Percentiles rank a stretch among this genome's conserved stretches.
These are phyloP conservation scores for Candida parachauliodes DNA, from an alignment of 805 yeast species.

Conservation along the genomic window DNA sequence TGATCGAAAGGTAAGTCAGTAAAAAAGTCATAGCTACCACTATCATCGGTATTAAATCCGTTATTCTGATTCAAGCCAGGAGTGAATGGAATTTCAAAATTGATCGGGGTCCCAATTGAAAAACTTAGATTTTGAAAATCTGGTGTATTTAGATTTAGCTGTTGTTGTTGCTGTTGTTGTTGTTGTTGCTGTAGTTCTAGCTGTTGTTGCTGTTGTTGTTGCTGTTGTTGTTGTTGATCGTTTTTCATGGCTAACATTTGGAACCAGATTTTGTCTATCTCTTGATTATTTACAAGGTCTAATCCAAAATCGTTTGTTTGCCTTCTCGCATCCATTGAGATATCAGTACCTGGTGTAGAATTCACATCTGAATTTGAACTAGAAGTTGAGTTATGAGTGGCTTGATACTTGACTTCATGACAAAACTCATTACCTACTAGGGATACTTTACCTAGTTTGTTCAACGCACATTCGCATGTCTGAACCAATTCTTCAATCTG, in stretches of 20 bases:
- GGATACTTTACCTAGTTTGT: constrained; percentile 18
- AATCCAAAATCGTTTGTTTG: constrained; percentile 11
- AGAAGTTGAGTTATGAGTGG: background rate
- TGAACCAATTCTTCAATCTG: constrained; percentile 25
- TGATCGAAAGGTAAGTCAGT: constrained; percentile 23
- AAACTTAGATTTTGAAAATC: background rate
- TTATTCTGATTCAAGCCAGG: background rate
- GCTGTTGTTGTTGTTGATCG: constrained; percentile 6
- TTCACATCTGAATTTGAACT: constrained; percentile 10
- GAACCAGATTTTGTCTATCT: constrained; percentile 34
- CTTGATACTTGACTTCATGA: constrained; percentile 6
- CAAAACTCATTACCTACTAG: constrained; percentile 12
- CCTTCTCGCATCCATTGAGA: constrained; percentile 6
- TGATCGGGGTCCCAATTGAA: constrained; percentile 1
- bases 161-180: background rate
- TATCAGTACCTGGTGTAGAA: constrained; percentile 11
- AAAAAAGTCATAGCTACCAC: constrained; percentile 18
- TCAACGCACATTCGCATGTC: constrained; percentile 23
- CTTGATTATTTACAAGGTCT: constrained; percentile 22
- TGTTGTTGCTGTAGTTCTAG: constrained; percentile 1
- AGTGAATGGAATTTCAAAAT: constrained; percentile 1
- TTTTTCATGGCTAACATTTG: constrained; percentile 27
- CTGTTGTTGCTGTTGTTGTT: background rate
- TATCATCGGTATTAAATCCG: constrained; percentile 1
- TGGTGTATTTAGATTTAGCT: background rate